These are phyloP conservation scores for Neonectria sp. DNA, from an alignment of 2,329 filamentous ascomycete species.

Conservation along the genomic window DNA sequence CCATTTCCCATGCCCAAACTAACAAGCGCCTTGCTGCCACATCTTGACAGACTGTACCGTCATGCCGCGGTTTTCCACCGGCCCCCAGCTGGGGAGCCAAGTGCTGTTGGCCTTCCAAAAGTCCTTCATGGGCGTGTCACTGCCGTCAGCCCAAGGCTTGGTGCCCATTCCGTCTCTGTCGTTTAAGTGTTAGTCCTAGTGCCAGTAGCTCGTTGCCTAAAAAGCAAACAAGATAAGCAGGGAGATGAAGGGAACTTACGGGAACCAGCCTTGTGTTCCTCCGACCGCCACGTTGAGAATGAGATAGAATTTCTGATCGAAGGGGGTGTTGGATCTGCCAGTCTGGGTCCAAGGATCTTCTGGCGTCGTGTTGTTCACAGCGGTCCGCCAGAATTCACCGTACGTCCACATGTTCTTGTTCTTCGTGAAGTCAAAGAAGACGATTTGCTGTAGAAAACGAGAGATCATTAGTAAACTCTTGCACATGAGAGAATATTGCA, in stretches of 20 bases:
- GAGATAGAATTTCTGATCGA: slow-evolving; percentile 65
- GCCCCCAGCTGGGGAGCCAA: slow-evolving; percentile 59
- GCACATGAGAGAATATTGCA: background rate
- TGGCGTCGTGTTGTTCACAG: slow-evolving; percentile 57
- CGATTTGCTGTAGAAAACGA: slow-evolving; percentile 36
- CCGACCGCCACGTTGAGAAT: slow-evolving; percentile 67
- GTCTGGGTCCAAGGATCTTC: slow-evolving; percentile 60
- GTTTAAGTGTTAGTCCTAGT: background rate
- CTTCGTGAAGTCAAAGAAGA: slow-evolving; percentile 52
- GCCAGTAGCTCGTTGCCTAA: background rate
- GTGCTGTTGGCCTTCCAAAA: slow-evolving; percentile 57
- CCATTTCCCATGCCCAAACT: background rate
- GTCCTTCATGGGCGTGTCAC: slow-evolving; percentile 54
- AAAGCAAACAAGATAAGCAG: background rate
- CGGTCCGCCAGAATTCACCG: slow-evolving; percentile 57
- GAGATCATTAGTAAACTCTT: background rate
- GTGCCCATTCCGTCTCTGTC: slow-evolving; percentile 56
- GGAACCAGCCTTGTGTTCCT: slow-evolving; percentile 63
- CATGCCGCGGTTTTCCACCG: slow-evolving; percentile 55
- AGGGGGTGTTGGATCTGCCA: slow-evolving; percentile 59
- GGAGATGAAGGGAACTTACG: slow-evolving; percentile 44
- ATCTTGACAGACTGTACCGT: slow-evolving; percentile 60
- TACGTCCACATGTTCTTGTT: slow-evolving; percentile 49
- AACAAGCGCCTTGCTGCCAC: slow-evolving; percentile 56
- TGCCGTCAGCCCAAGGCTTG: slow-evolving; percentile 62